Evolutionary conservation across 352 stramenopile species (phyloP), one percentile per base, ranked within the genome.

Genomic region (Globisporangium iwayamae): DNA sequence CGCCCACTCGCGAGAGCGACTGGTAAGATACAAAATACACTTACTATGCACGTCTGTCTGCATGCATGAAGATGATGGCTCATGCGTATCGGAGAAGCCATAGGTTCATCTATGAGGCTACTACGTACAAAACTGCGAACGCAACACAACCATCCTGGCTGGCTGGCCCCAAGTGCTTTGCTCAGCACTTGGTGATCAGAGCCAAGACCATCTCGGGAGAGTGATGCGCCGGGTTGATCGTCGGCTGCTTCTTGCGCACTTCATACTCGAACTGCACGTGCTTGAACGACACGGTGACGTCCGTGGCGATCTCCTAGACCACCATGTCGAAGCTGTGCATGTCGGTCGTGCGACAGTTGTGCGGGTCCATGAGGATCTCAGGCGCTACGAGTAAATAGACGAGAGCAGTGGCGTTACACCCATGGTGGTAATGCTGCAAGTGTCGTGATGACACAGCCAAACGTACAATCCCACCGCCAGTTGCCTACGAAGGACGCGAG

Each of bases 271-370:
- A 89, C 18, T 79, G 66, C 1, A 87, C 68, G 32, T 87, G 74
- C 16, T 72, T 75, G 62, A 91, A 91, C 0, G 82, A 78, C 10
- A 86, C 72, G 0, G 76, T 70, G 30, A 80, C 82, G 63, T 91
- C 84, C 32, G 79, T 83, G 22, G 85, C 60, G 16, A 91, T 83
- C 53, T 91, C 79, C 80, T 80, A 89, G 22, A 89, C 64, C 56
- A 75, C 70, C 68, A 91, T 73, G 5, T 80, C 82, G 56, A 91
- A 91, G 75, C 80, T 89, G 67, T 89, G 89, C 62, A 91, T 79
- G 64, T 91, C 82, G 34, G 82, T 89, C 56, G 82, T 78, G 28
- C 82, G 72, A 62, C 78, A 89, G 46, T 89, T 74, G 64, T 83
- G 79, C 36, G 82, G 76, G 65, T 91, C 79, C 45, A 65, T 63